Evolutionary conservation across 2,329 filamentous ascomycete genomes (phyloP).

Genomic region (Orbilia quercus): DNA sequence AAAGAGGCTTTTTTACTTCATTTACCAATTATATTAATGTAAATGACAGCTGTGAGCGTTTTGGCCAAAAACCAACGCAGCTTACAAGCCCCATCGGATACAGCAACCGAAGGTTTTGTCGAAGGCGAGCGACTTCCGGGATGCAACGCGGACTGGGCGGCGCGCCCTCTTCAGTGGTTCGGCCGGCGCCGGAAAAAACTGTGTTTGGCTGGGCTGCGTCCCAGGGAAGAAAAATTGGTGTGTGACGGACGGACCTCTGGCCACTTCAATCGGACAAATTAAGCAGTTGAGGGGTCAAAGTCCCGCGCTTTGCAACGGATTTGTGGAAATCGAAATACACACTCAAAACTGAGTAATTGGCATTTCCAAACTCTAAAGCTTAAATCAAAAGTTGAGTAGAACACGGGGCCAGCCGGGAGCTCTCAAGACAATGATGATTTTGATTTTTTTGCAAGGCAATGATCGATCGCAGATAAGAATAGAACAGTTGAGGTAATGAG

Average conservation of each 20-base stretch:
- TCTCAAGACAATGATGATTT: neutral
- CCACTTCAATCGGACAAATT: conserved; percentile 48
- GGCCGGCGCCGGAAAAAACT: conserved; percentile 55
- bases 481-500: too few relatives aligned
- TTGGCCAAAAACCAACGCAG: conserved; percentile 47
- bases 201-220: conserved; percentile 21
- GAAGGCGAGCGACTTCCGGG: conserved; percentile 33
- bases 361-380: conserved; percentile 31
- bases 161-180: conserved; percentile 40
- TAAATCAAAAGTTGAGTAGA: neutral
- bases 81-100: conserved; percentile 48
- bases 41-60: conserved; percentile 9
- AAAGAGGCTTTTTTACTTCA: conserved; percentile 24
- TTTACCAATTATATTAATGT: conserved; percentile 34
- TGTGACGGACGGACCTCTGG: conserved; percentile 52
- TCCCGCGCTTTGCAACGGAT: conserved; percentile 10
- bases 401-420: neutral
- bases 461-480: neutral
- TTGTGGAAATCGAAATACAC: conserved; percentile 6
- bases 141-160: conserved; percentile 25
- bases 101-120: conserved; percentile 44
- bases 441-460: conserved; percentile 30
- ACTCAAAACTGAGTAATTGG: neutral
- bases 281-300: conserved; percentile 33
- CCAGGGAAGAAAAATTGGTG: conserved; percentile 22